phyloP scores from a whole-genome alignment of 78 protist species.

The Dictyostelium brefeldianum region DNA sequence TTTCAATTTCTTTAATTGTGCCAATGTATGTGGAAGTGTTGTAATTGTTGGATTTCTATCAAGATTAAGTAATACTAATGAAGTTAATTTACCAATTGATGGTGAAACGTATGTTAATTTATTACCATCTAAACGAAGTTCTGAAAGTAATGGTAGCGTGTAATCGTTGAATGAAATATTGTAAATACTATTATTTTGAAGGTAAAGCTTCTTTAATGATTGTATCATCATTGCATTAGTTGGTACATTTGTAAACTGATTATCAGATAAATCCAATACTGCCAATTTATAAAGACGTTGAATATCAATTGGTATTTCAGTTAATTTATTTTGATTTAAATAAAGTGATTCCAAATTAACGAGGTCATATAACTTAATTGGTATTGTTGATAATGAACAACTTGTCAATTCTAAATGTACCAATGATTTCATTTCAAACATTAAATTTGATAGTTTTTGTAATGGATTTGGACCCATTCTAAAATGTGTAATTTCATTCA shows the following conservation, averaged over 20 bases:
- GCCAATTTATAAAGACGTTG: background rate
- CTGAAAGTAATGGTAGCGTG: constrained; percentile 11
- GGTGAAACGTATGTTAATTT: constrained; percentile 53
- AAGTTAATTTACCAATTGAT: constrained; percentile 29
- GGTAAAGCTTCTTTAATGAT: constrained; percentile 1
- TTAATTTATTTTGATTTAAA: constrained; percentile 51
- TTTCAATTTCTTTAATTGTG: background rate
- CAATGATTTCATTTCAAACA: constrained; percentile 51
- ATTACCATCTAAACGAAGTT: constrained; percentile 58
- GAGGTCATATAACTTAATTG: constrained; percentile 15
- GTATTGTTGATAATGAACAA: background rate
- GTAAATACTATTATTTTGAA: constrained; percentile 40
- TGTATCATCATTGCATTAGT: constrained; percentile 17
- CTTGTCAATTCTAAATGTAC: constrained; percentile 35
- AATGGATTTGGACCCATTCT: constrained; percentile 60
- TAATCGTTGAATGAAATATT: background rate
- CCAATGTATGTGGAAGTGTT: constrained; percentile 54
- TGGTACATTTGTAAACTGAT: constrained; percentile 41
- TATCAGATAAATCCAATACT: constrained; percentile 56
- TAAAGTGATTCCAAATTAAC: constrained; percentile 4
- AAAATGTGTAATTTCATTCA: constrained; percentile 30
- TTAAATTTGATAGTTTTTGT: background rate
- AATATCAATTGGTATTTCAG: constrained; percentile 43
- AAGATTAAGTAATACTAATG: background rate
- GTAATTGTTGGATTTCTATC: constrained; percentile 23